Percentiles rank a stretch among this genome's conserved stretches.
Evolutionary conservation across 2,329 filamentous ascomycete genomes (phyloP).

Genomic region (Fusarium musae): DNA sequence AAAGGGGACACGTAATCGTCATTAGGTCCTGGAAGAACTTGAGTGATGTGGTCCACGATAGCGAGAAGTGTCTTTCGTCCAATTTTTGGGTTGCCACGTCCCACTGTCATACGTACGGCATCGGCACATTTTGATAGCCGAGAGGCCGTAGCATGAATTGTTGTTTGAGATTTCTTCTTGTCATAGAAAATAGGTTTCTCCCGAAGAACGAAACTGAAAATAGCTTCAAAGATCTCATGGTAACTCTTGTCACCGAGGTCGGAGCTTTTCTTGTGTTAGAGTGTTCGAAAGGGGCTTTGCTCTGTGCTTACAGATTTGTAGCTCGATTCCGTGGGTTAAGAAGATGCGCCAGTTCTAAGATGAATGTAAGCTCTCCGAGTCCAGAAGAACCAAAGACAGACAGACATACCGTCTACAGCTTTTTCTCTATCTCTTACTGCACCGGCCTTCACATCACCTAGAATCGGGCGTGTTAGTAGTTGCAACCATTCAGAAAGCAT

Average conservation of each 20-base stretch:
- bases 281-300: not conserved
- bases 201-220: conserved; percentile 75
- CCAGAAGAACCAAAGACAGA: not conserved
- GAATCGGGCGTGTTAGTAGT: conserved; percentile 16
- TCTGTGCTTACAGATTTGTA: conserved; percentile 50
- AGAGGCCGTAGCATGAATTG: conserved; percentile 60
- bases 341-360: conserved; percentile 52
- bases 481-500: not conserved
- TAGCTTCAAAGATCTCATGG: conserved; percentile 80
- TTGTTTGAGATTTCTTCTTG: conserved; percentile 58
- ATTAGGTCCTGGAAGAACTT: conserved; percentile 72
- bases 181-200: conserved; percentile 75
- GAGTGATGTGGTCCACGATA: conserved; percentile 82
- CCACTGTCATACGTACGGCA: conserved; percentile 77
- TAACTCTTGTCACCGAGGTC: conserved; percentile 80
- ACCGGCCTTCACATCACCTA: conserved; percentile 51
- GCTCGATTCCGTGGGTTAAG: conserved; percentile 53
- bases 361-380: conserved; percentile 10
- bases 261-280: conserved; percentile 44
- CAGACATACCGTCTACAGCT: conserved; percentile 53
- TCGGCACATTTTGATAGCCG: conserved; percentile 76
- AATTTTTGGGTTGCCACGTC: conserved; percentile 74
- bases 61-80: conserved; percentile 82
- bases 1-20: conserved; percentile 76
- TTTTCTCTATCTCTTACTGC: conserved; percentile 53